These are phyloP conservation scores for Articulospora tetracladia DNA, from an alignment of 495 filamentous ascomycete genomes.

Conservation along the genomic window DNA sequence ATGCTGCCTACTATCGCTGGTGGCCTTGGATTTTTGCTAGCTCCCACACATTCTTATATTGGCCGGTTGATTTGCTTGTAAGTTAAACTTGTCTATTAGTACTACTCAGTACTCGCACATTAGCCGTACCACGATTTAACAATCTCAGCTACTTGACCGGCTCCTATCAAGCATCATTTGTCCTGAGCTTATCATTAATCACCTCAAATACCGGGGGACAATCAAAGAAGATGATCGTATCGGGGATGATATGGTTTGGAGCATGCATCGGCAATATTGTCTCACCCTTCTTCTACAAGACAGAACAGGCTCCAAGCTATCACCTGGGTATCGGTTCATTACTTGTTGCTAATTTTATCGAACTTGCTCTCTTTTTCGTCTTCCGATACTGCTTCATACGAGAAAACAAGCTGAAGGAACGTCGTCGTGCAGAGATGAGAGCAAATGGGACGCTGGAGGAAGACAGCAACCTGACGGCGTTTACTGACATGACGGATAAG, in stretches of 20 bases:
- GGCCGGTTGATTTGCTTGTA: too few species aligned
- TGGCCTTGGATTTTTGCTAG: slow-evolving; percentile 56
- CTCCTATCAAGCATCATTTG: slow-evolving; percentile 55
- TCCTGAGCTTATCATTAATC: slow-evolving; percentile 53
- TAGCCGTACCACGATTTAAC: too few species aligned
- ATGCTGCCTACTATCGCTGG: slow-evolving; percentile 49
- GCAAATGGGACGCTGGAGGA: slow-evolving; percentile 30
- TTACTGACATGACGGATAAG: slow-evolving; percentile 30
- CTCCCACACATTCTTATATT: slow-evolving; percentile 17
- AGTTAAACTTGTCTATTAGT: too few species aligned
- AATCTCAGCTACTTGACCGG: background rate
- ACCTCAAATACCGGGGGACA: slow-evolving; percentile 33
- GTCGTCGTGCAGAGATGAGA: slow-evolving; percentile 33
- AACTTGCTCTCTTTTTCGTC: slow-evolving; percentile 54
- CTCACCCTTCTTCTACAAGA: slow-evolving; percentile 15
- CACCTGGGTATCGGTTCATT: slow-evolving; percentile 59
- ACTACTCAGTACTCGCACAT: too few species aligned
- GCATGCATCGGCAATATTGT: slow-evolving; percentile 13
- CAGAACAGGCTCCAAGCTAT: slow-evolving; percentile 46
- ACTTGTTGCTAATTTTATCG: slow-evolving; percentile 41
- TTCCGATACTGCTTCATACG: slow-evolving; percentile 54
- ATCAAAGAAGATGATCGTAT: slow-evolving; percentile 19
- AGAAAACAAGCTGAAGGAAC: too few species aligned
- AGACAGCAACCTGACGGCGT: too few species aligned
- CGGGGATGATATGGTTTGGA: slow-evolving; percentile 4